Conservation (phyloP, 176 grass and related monocot genomes). For the Triticum turgidum region DNA sequence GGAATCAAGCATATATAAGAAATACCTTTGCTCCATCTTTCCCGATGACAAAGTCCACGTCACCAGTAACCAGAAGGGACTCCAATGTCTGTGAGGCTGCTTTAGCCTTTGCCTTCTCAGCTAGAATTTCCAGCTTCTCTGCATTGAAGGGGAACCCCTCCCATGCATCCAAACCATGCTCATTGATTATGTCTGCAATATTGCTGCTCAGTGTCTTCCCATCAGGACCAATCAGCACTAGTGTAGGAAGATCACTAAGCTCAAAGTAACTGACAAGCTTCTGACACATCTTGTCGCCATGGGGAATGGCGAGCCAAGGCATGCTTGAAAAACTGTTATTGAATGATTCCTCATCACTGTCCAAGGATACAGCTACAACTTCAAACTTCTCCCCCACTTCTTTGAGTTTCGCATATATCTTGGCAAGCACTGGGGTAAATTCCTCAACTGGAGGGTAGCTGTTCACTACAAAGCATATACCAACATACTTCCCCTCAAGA, state of each 20-base stretch:
- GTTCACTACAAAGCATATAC: conserved; percentile 57
- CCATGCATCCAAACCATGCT: conserved; percentile 68
- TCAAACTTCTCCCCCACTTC: conserved; percentile 78
- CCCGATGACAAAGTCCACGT: conserved; percentile 64
- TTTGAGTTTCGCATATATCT: conserved; percentile 73
- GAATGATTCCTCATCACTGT: conserved; percentile 43
- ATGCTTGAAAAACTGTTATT: conserved; percentile 49
- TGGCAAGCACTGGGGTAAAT: conserved; percentile 55
- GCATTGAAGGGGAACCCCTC: conserved; percentile 74
- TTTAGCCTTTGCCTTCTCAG: conserved; percentile 60
- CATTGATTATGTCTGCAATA: conserved; percentile 60
- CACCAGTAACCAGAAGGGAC: conserved; percentile 64
- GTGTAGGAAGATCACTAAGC: conserved; percentile 49
- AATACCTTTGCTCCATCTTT: conserved; percentile 62
- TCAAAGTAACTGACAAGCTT: conserved; percentile 80
- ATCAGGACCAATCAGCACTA: conserved; percentile 80
- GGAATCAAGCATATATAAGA: neutral
- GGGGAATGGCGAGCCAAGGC: conserved; percentile 86
- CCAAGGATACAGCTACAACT: conserved; percentile 62
- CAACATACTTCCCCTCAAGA: conserved; percentile 71
- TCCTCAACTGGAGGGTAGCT: conserved; percentile 33
- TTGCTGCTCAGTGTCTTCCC: conserved; percentile 72
- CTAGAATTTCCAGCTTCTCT: conserved; percentile 68
- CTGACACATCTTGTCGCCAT: conserved; percentile 52
- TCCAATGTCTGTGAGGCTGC: conserved; percentile 63